Base-by-base conservation (phyloP, 805 yeast genomes). In the Candida succiphila region DNA sequence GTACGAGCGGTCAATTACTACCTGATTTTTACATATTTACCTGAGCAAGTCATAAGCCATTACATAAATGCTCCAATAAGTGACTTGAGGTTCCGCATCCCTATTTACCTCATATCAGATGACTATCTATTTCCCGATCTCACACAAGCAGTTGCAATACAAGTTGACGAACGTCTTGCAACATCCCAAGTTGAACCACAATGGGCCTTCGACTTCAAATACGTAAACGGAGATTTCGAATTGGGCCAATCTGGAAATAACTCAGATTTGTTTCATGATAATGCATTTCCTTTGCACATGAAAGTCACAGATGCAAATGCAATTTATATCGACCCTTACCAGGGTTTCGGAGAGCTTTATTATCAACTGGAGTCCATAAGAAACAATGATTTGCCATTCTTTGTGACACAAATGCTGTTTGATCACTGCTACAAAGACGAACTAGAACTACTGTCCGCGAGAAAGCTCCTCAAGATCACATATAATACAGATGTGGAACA, bases 101-200 rank as follows among this genome's bases (percentile, higher is more conserved):
- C 73, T 0, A 58, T 71, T 4, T 62, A 56, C 31, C 42, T 65
- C 17, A 52, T 54, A n/a, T 44, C 54, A 2, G 63, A 64, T 9
- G 71, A 69, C 1, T 64, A 75, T 41, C 52, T 57, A 14, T 76
- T 78, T 43, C 88, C 89, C 0, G 95, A 86, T 50, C 47, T 86
- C 15, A 69, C 67, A 2, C 63, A 63, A 28, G 86, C 81, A 1
- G 48, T 69, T 2, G 68, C 69, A 37, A 45, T 62, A 10, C 72
- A 73, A 42, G 45, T 72, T 2, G 60, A 67, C 37, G 55, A 59
- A 13, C 54, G 68, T 29, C 37, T 75, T 27, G 22, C 34, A 3
- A 18, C 13, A 17, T 23, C 5, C 13, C 12, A n/a, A 6, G 23
- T 30, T 6, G 13, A 22, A 3, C 27, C 27, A 12, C 27, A 30